Evolutionary conservation across 2,329 filamentous ascomycete species (phyloP).

Genomic region (Alternaria dauci): DNA sequence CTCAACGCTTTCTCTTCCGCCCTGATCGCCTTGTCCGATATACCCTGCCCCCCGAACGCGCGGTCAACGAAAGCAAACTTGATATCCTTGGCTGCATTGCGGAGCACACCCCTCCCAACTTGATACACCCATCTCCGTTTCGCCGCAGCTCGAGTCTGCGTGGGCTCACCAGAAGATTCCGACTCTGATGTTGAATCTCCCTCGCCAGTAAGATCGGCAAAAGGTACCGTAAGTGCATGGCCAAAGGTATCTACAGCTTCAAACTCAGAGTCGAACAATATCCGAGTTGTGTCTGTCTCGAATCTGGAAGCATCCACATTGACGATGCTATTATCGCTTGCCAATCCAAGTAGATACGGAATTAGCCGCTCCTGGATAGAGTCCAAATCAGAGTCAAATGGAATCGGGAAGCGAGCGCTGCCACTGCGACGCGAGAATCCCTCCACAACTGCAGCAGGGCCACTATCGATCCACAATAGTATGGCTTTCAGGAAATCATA

Average conservation of each 20-base stretch:
- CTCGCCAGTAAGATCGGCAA: slow-evolving; percentile 58
- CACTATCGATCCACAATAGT: slow-evolving; percentile 68
- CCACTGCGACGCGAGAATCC: slow-evolving; percentile 63
- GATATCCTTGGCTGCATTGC: slow-evolving; percentile 64
- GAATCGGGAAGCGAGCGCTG: slow-evolving; percentile 61
- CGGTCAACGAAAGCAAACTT: slow-evolving; percentile 66
- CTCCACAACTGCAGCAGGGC: slow-evolving; percentile 62
- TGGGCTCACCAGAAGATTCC: slow-evolving; percentile 30
- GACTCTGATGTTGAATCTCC: slow-evolving; percentile 40
- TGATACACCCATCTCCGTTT: slow-evolving; percentile 66
- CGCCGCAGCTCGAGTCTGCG: slow-evolving; percentile 56
- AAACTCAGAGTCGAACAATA: slow-evolving; percentile 62
- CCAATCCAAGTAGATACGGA: slow-evolving; percentile 65
- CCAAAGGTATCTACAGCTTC: slow-evolving; percentile 66
- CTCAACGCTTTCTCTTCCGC: slow-evolving; percentile 53
- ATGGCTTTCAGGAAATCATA: slow-evolving; percentile 72
- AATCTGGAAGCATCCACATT: slow-evolving; percentile 68
- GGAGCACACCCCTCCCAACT: slow-evolving; percentile 66
- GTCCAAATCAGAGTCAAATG: slow-evolving; percentile 58
- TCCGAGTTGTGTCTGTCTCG: slow-evolving; percentile 62
- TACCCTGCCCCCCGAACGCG: slow-evolving; percentile 68
- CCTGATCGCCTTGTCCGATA: slow-evolving; percentile 50
- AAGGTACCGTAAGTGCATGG: slow-evolving; percentile 61
- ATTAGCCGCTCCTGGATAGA: slow-evolving; percentile 66
- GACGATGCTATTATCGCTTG: slow-evolving; percentile 60